phyloP scores from a whole-genome alignment of 495 filamentous ascomycete species.

The Penicillium egyptiacum region DNA sequence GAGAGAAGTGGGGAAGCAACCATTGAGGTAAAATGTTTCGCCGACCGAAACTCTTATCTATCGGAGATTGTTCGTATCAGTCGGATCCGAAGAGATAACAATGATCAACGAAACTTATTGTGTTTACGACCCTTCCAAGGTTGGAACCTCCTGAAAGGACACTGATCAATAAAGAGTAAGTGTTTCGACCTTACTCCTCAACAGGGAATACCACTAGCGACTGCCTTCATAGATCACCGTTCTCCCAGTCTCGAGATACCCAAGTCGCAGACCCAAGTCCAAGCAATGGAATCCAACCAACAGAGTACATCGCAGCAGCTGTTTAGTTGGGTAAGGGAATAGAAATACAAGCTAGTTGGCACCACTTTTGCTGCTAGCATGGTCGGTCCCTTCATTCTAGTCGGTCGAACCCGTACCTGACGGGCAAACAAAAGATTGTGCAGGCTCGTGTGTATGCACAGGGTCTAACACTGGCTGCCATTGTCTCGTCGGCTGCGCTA shows the following conservation, averaged over 20 bases:
- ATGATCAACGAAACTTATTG: too few relatives aligned
- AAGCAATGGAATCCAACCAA: not conserved
- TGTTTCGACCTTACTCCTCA: not conserved
- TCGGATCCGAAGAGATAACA: slow-evolving; percentile 1
- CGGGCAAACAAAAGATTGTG: not conserved
- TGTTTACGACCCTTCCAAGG: too few relatives aligned
- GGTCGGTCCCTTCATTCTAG: not conserved
- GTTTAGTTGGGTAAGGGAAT: not conserved
- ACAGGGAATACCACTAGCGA: not conserved
- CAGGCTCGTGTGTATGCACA: not conserved
- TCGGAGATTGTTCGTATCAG: slow-evolving; percentile 3
- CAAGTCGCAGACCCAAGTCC: not conserved
- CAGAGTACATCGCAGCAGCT: not conserved
- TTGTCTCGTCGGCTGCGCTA: not conserved
- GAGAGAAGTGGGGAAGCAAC: not conserved
- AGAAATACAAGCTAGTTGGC: not conserved
- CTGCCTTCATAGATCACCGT: not conserved
- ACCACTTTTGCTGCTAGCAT: not conserved
- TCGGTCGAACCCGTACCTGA: not conserved
- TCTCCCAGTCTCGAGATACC: not conserved
- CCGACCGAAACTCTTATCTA: not conserved
- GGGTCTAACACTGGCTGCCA: not conserved
- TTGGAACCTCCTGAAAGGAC: not conserved
- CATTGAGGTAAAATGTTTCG: too few relatives aligned
- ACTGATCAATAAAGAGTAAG: not conserved